phyloP scores from a whole-genome alignment of 495 filamentous ascomycete genomes.

The Delitschia confertaspora region DNA sequence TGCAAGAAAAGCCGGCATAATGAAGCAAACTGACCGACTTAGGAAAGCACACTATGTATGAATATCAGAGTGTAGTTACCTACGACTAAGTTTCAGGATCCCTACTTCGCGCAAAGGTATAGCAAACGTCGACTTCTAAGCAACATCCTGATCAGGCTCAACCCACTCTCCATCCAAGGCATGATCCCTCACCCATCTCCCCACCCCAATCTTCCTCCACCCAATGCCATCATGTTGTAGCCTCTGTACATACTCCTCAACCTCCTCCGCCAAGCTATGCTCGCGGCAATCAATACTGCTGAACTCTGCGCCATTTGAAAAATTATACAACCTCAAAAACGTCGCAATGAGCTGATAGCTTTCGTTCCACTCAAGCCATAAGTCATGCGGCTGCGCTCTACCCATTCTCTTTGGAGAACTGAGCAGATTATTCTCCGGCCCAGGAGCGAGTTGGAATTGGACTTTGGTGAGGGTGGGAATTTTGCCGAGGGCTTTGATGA shows the following conservation, averaged over 20 bases:
- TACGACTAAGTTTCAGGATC: too few species aligned
- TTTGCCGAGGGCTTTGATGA: conserved; percentile 13
- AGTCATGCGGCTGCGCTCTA: conserved; percentile 15
- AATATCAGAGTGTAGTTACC: too few species aligned
- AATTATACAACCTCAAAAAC: conserved; percentile 13
- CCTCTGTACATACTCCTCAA: conserved; percentile 8
- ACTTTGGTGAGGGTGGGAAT: conserved; percentile 8
- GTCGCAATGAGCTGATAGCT: conserved; percentile 14
- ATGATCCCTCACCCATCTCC: conserved; percentile 9
- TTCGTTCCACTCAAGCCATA: conserved; percentile 25
- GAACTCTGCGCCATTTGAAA: conserved; percentile 11
- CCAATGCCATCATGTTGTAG: conserved; percentile 6
- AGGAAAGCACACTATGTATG: too few species aligned
- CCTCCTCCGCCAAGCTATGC: not conserved
- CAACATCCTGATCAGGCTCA: too few species aligned
- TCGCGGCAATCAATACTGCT: conserved; percentile 11
- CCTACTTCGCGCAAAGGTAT: too few species aligned
- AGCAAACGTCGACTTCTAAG: too few species aligned
- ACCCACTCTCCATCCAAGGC: conserved; percentile 3
- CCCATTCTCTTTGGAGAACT: conserved; percentile 9
- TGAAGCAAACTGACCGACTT: too few species aligned
- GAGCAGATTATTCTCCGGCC: conserved; percentile 17
- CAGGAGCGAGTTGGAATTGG: conserved; percentile 18
- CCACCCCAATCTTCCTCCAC: conserved; percentile 11
- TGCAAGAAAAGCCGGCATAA: too few species aligned